Percentiles rank a stretch among this genome's conserved stretches.
phyloP scores from a whole-genome alignment of 2,329 filamentous ascomycete species.

The Fusarium succisae region DNA sequence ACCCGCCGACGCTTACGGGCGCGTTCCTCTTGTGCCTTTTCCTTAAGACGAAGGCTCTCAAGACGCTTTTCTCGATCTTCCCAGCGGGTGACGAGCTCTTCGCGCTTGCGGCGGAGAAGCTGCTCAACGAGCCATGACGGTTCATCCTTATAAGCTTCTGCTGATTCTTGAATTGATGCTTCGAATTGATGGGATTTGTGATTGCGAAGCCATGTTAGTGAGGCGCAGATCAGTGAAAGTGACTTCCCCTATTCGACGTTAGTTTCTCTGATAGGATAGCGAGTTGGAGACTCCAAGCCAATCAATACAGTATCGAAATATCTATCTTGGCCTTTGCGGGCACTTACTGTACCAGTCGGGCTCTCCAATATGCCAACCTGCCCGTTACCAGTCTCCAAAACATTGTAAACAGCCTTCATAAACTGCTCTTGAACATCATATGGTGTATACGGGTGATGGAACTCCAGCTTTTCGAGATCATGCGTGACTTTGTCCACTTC shows the following conservation, averaged over 20 bases:
- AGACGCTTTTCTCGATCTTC: slow-evolving; percentile 80
- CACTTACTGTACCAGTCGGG: slow-evolving; percentile 78
- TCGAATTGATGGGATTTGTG: slow-evolving; percentile 73
- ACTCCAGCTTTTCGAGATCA: slow-evolving; percentile 60
- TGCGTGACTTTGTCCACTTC: slow-evolving; percentile 29
- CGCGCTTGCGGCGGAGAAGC: slow-evolving; percentile 72
- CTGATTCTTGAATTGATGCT: slow-evolving; percentile 58
- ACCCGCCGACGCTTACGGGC: slow-evolving; percentile 57
- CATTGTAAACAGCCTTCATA: slow-evolving; percentile 84
- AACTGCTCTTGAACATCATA: slow-evolving; percentile 90
- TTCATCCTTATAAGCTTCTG: slow-evolving; percentile 67
- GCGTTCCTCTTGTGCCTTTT: slow-evolving; percentile 65
- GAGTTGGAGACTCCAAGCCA: neutral
- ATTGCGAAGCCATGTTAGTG: slow-evolving; percentile 89
- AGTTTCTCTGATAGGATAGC: neutral
- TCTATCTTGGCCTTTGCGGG: neutral
- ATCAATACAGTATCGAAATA: too few relatives aligned
- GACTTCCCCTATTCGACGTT: slow-evolving; percentile 77
- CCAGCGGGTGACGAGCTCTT: slow-evolving; percentile 72
- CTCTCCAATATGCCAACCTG: slow-evolving; percentile 91
- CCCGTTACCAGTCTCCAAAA: slow-evolving; percentile 74
- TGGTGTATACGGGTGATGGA: slow-evolving; percentile 87
- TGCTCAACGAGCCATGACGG: slow-evolving; percentile 88
- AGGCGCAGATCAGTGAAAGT: slow-evolving; percentile 87
- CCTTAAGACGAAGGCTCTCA: slow-evolving; percentile 70